Conservation (phyloP, 208 protist species). For the Trypanosoma caninum region DNA sequence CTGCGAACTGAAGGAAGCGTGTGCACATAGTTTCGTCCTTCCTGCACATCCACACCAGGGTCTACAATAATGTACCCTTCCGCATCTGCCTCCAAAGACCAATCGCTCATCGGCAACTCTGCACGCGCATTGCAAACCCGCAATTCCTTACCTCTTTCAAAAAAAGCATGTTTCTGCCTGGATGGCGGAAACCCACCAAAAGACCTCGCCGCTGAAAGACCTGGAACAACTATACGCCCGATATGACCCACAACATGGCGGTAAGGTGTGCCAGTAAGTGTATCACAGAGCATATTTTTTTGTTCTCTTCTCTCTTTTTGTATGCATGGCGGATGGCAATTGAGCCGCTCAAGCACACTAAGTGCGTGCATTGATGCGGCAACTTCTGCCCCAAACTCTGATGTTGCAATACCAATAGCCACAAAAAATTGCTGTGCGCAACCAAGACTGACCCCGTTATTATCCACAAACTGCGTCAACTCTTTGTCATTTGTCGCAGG, state of each 20-base stretch:
- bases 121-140: conserved; percentile 16
- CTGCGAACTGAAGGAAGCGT: conserved; percentile 68
- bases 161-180: background rate
- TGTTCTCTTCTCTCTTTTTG: background rate
- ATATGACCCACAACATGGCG: conserved; percentile 32
- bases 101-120: conserved; percentile 40
- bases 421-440: conserved; percentile 40
- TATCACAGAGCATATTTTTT: conserved; percentile 13
- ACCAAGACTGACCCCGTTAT: background rate
- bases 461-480: background rate
- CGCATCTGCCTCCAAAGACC: conserved; percentile 62
- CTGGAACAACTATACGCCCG: conserved; percentile 48
- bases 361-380: conserved; percentile 79
- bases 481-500: background rate
- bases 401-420: conserved; percentile 66
- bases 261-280: conserved; percentile 10
- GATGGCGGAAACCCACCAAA: background rate
- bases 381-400: conserved; percentile 41
- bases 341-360: conserved; percentile 38
- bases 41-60: conserved; percentile 24
- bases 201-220: conserved; percentile 15
- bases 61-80: conserved; percentile 66
- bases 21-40: conserved; percentile 66
- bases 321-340: conserved; percentile 18
- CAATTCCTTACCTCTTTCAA: background rate